phyloP scores from a whole-genome alignment of 495 filamentous ascomycete genomes.

The Lophium mytilinum region DNA sequence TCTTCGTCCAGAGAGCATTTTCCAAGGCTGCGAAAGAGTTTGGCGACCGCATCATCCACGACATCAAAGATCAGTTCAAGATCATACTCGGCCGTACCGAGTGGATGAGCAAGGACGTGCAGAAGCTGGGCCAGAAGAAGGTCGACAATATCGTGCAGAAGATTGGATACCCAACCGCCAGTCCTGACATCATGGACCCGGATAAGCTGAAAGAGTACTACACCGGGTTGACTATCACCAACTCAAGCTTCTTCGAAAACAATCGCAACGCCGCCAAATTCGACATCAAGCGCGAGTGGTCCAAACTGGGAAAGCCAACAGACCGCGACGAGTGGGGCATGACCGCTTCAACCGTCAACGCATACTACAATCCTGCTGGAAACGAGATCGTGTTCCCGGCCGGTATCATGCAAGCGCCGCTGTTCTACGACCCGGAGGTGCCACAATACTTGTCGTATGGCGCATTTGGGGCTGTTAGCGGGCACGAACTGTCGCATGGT shows the following conservation, averaged over 20 bases:
- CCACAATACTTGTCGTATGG: slow-evolving; percentile 63
- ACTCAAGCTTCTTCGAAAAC: slow-evolving; percentile 54
- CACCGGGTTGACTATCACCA: slow-evolving; percentile 43
- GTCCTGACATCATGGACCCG: slow-evolving; percentile 54
- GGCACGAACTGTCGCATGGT: slow-evolving; percentile 62
- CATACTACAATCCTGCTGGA: slow-evolving; percentile 50
- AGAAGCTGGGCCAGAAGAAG: slow-evolving; percentile 55
- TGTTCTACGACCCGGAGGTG: slow-evolving; percentile 53
- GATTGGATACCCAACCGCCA: slow-evolving; percentile 63
- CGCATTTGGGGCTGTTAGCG: slow-evolving; percentile 61
- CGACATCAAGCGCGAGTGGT: slow-evolving; percentile 45
- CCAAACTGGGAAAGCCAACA: slow-evolving; percentile 51
- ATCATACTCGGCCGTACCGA: slow-evolving; percentile 48
- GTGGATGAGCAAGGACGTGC: slow-evolving; percentile 65
- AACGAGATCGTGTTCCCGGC: slow-evolving; percentile 68
- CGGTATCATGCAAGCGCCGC: slow-evolving; percentile 63
- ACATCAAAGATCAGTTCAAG: slow-evolving; percentile 59
- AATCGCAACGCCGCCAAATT: slow-evolving; percentile 43
- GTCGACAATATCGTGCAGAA: slow-evolving; percentile 65
- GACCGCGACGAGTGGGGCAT: slow-evolving; percentile 56
- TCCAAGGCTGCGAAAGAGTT: slow-evolving; percentile 54
- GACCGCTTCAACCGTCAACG: slow-evolving; percentile 52
- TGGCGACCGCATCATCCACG: slow-evolving; percentile 60
- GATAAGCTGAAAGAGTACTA: slow-evolving; percentile 53
- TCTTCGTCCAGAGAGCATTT: slow-evolving; percentile 60